These are phyloP conservation scores for Ustilago vetiveriae DNA, from an alignment of 1,284 basidiomycete species.

Conservation along the genomic window DNA sequence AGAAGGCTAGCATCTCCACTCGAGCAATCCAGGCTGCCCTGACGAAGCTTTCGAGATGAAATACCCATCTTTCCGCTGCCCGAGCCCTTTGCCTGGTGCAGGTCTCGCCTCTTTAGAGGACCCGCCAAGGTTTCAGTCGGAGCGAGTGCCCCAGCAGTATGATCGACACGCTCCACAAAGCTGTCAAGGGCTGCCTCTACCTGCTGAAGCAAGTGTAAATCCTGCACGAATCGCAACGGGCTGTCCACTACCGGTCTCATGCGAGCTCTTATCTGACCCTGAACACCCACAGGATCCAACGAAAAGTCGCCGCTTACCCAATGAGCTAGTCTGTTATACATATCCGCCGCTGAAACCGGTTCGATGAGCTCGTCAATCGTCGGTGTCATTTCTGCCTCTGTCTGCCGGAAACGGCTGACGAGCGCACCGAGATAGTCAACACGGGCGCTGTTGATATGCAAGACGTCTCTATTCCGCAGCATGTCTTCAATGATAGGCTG, in stretches of 20 bases:
- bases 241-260: not conserved
- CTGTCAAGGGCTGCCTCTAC: not conserved
- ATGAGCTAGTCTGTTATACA: not conserved
- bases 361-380: not conserved
- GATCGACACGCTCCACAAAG: not conserved
- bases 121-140: too few species aligned
- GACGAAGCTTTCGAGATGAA: too few species aligned
- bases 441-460: not conserved
- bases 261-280: not conserved
- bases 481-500: conserved; percentile 3
- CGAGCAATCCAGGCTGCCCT: too few species aligned
- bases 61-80: too few species aligned
- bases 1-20: too few species aligned
- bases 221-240: not conserved
- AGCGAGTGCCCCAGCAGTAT: too few species aligned
- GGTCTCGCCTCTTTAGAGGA: too few species aligned
- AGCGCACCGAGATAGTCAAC: not conserved
- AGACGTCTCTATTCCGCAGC: not conserved
- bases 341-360: not conserved
- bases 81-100: too few species aligned
- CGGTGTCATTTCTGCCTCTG: not conserved
- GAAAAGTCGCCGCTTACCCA: not conserved
- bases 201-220: not conserved
- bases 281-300: not conserved
- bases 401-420: not conserved